These are phyloP conservation scores for Xylaria palmicola DNA, from an alignment of 495 filamentous ascomycete genomes.

Conservation along the genomic window DNA sequence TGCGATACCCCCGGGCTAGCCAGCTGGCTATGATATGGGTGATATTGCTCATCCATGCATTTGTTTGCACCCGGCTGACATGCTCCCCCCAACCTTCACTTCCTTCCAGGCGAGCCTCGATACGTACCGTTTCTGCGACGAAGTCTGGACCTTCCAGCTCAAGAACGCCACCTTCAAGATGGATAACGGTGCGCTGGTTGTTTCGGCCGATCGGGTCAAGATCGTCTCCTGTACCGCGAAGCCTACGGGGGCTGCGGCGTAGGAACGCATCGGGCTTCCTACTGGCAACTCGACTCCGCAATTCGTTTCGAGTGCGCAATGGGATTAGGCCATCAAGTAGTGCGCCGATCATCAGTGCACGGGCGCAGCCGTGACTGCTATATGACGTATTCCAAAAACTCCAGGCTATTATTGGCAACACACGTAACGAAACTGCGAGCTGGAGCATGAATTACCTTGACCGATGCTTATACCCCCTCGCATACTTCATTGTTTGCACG, in stretches of 20 bases:
- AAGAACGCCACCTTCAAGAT: conserved; percentile 98
- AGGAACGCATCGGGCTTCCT: conserved; percentile 1
- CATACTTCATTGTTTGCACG: not conserved
- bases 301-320: not conserved
- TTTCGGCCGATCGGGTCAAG: conserved; percentile 78
- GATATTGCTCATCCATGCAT: too few relatives aligned
- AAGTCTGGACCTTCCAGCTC: conserved; percentile 99
- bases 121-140: conserved; percentile 99
- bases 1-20: too few relatives aligned
- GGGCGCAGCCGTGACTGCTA: too few relatives aligned
- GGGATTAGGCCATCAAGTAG: not conserved
- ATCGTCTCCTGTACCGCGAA: conserved; percentile 96
- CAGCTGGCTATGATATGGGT: too few relatives aligned
- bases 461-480: too few relatives aligned
- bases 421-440: not conserved
- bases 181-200: conserved; percentile 64
- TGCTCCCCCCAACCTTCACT: not conserved
- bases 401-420: not conserved
- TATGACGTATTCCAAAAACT: too few relatives aligned
- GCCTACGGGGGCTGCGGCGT: conserved; percentile 54
- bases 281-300: not conserved
- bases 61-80: conserved; percentile 7
- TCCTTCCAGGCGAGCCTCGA: conserved; percentile 82
- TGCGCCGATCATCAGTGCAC: not conserved
- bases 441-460: not conserved